Percentiles rank a stretch among this genome's conserved stretches.
phyloP scores from a whole-genome alignment of 768 basidiomycete species.

The Russula sp. region DNA sequence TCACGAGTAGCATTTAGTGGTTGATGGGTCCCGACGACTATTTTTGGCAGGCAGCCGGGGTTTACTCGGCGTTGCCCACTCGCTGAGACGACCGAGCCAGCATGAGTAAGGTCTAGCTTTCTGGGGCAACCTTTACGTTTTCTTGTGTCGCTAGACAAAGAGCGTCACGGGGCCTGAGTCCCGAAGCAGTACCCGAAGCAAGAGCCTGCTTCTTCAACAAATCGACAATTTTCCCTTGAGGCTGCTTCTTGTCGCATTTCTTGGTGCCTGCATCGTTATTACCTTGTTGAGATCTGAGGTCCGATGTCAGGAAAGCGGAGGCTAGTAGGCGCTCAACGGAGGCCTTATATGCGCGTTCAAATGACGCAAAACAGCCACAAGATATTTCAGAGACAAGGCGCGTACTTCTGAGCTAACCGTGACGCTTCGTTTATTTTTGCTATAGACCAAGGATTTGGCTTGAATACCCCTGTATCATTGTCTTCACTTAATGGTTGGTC shows the following conservation, averaged over 20 bases:
- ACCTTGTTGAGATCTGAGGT: not conserved
- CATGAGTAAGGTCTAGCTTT: not conserved
- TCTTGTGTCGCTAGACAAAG: not conserved
- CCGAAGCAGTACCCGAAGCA: not conserved
- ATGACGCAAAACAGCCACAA: not conserved
- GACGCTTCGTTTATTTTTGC: constrained; percentile 71
- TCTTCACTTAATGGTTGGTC: constrained; percentile 45
- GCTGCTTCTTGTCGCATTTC: constrained; percentile 17
- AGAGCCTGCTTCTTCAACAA: constrained; percentile 41
- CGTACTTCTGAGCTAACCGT: constrained; percentile 31
- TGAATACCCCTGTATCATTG: constrained; percentile 45
- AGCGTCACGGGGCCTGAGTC: constrained; percentile 12
- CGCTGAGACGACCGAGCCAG: not conserved
- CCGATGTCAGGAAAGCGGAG: not conserved
- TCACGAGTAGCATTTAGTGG: not conserved
- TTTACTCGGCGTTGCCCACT: not conserved
- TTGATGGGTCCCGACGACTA: not conserved
- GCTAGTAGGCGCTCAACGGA: not conserved
- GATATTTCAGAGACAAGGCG: not conserved
- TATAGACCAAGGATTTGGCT: constrained; percentile 75
- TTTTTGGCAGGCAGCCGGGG: not conserved
- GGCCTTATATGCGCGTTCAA: constrained; percentile 2
- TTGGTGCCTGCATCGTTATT: not conserved
- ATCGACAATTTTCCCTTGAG: constrained; percentile 38
- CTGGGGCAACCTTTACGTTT: not conserved